Evolutionary conservation across 805 yeast species (phyloP), one percentile per base, ranked within the genome.

Genomic region (Debaryomyces maramus): DNA sequence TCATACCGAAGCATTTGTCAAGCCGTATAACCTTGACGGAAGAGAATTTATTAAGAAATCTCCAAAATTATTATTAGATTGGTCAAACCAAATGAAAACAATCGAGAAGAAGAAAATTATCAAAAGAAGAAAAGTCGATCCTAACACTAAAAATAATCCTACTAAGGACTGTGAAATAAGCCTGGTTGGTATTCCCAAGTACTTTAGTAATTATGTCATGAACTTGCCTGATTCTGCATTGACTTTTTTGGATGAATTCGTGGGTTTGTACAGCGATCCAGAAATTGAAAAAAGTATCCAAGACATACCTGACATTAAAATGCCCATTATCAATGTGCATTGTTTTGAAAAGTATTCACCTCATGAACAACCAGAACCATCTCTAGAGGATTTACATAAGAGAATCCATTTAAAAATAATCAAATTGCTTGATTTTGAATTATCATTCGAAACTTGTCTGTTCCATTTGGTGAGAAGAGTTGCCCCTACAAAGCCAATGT

Each of bases 401-500:
- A 73, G 95, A 49, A 76, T 90, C 5, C 82, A 83, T 44, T 73
- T 77, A 15, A 56, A 68, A 20, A 61, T 70, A 1, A 63, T 79
- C 3, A 50, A 67, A 4, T 60, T 73, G 13, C 59, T 84, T 26
- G 68, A 71, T 2, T 72, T 55, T 51, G 67, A 76, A 0, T 63
- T 79, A 6, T 74, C 79, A 0, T 65, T 79, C 10, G 71, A 70
- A 3, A 57, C 65, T 0, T 62, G 85, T 27, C 55, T 63, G 0
- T 85, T 91, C 63, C 98, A 91, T 55, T 67, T 84, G 48, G 99
- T 93, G 7, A 80, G 99, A 57, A 83, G 82, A 58, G 99, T 93
- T 6, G 91, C 99, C 1, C 99, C 99, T 3, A 88, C 97, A 5
- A 93, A 93, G 57, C 91, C 91, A 23, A 93, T 93, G 99, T 90